Base-by-base conservation (phyloP, 1,284 basidiomycete species). In the Malassezia equina region DNA sequence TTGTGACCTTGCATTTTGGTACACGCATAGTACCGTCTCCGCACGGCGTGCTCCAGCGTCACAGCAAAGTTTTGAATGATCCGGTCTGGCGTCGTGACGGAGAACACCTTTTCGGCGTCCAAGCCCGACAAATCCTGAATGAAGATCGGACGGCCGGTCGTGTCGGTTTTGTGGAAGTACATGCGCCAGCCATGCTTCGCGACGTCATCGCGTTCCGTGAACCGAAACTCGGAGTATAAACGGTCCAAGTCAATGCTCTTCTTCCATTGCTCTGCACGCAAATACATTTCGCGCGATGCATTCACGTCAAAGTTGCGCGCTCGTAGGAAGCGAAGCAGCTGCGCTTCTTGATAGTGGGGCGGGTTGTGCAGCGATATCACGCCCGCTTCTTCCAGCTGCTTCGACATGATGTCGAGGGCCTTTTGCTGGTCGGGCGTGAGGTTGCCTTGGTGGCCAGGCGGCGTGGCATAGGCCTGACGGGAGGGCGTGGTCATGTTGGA, bases 101-200 rank as follows among this genome's bases (percentile, higher is more conserved):
- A 36, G 33, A 72, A 69, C 1, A 73, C 59, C 7, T 52, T 46
- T 34, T 59, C 58, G 3, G 58, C 33, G 25, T 72, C 60, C 55
- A 73, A 57, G 42, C 63, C 58, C 36, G 64, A 62, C 24, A 73
- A 47, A 46, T 71, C 69, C 55, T 73, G 71, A 33, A 72, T 60
- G 42, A 73, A 73, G 33, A 73, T 68, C 5, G 71, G 71, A 3
- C 71, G 59, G 9, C 70, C 67, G 1, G 67, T 50, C 32, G 55
- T 52, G 53, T 73, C 71, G 9, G 57, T 62, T 36, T 64, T 64
- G 64, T 73, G 71, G 42, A 73, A 73, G 52, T 73, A 73, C 71
- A 73, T 73, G 41, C 64, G 58, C 71, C 71, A 73, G 13, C 71
- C 71, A 17, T 58, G 45, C 5, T 54, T 27, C 0, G 68, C 70